Base-by-base conservation (phyloP, 2,329 filamentous ascomycete species). In the Orbilia blumenaviensis region DNA sequence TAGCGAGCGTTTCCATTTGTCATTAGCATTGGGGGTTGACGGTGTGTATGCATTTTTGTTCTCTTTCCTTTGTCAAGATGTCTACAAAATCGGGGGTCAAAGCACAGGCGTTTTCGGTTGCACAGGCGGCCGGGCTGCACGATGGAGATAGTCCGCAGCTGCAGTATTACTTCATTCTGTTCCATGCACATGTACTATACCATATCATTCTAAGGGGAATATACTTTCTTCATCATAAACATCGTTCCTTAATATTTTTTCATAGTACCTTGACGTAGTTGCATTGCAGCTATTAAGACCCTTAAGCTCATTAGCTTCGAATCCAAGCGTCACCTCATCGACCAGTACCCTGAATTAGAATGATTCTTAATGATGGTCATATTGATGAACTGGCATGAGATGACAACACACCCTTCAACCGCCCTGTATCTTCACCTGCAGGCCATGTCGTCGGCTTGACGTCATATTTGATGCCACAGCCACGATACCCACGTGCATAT, bases 401-500 rank as follows among this genome's bases (percentile, higher is more conserved):
- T 74, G 68, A 52, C 68, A 74, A 74, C 68, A 54, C 60, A 66
- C 41, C 16, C 21, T 9, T 50, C 32, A 25, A 38, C 42, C 50
- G 42, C 64, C 62, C 34, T 52, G 46, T 54, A 46, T 69, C 34
- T 12, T 42, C 27, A 14, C 25, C 21, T 18, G 34, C 14, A 14
- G 25, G 46, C 25, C 60, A 64, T 66, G 58, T 66, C 68, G 61
- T 74, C 52, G 21, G 25, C 54, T 74, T 74, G 68, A 74, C 68
- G 61, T 74, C 68, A 74, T 74, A 44, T 25, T 21, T 18, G 23
- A 38, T 23, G 38, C 44, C 63, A 61, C 14, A 41, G 38, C 38
- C 58, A 54, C 34, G 52, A 54, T 16, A 52, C 32, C 68, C 68
- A 61, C 50, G 41, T 61, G 68, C 25, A 3, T 21, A 29, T 25